These are phyloP conservation scores for Naganishia sp. DNA, from an alignment of 1,284 basidiomycete genomes.

Conservation along the genomic window DNA sequence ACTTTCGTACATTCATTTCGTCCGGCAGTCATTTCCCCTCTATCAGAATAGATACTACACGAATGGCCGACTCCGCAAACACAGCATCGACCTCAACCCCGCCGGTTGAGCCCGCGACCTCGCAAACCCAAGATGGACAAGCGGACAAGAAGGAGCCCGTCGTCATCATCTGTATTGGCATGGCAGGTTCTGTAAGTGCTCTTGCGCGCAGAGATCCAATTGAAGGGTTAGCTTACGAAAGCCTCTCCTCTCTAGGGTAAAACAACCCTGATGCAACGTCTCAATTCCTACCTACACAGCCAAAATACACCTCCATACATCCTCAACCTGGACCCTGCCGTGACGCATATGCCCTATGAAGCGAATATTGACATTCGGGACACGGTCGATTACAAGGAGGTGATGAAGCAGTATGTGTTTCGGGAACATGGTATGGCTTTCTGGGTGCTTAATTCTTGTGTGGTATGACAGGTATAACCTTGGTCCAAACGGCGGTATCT, in stretches of 20 bases:
- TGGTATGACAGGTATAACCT: slow-evolving; percentile 77
- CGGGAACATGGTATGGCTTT: background rate
- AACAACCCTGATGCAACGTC: slow-evolving; percentile 91
- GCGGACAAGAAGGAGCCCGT: slow-evolving; percentile 62
- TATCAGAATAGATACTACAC: too few species aligned
- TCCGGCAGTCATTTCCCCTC: background rate
- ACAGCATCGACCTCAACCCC: slow-evolving; percentile 3
- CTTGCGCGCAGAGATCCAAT: too few species aligned
- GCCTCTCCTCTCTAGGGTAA: slow-evolving; percentile 66
- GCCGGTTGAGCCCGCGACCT: background rate
- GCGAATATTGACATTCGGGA: slow-evolving; percentile 98
- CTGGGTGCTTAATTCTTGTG: background rate
- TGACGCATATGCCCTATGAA: slow-evolving; percentile 84
- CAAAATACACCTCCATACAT: slow-evolving; percentile 76
- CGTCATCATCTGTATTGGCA: slow-evolving; percentile 75
- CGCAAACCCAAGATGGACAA: slow-evolving; percentile 22
- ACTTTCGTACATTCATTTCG: too few species aligned
- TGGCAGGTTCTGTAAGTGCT: slow-evolving; percentile 53
- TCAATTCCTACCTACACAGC: slow-evolving; percentile 80
- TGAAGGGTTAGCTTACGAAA: background rate
- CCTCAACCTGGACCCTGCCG: slow-evolving; percentile 96
- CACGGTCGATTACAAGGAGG: slow-evolving; percentile 94
- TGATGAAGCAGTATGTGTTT: slow-evolving; percentile 94
- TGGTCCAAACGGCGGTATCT: slow-evolving; percentile 95
- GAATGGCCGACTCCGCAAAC: slow-evolving; percentile 13